Conservation (phyloP, 2,329 filamentous ascomycete genomes). For the Penicillium sclerotigenum region DNA sequence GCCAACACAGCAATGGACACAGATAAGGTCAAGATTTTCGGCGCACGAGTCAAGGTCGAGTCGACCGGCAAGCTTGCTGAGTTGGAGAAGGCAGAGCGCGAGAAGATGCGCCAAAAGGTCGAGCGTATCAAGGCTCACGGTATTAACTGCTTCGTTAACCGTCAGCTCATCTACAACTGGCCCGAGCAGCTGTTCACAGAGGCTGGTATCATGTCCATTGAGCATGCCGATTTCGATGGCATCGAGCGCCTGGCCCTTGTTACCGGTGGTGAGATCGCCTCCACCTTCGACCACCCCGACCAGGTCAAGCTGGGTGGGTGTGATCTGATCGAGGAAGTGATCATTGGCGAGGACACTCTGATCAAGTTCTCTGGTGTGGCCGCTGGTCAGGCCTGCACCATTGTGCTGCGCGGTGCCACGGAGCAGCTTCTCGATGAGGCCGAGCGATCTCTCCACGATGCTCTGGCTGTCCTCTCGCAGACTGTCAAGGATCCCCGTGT, state of each 20-base stretch:
- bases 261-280: conserved; percentile 94
- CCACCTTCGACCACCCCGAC: conserved; percentile 96
- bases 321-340: conserved; percentile 94
- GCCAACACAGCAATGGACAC: conserved; percentile 99
- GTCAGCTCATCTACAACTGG: conserved; percentile 99
- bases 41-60: conserved; percentile 91
- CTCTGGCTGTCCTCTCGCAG: conserved; percentile 91
- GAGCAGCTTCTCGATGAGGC: conserved; percentile 97
- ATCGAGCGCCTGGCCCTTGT: conserved; percentile 93
- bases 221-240: conserved; percentile 98
- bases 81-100: conserved; percentile 93
- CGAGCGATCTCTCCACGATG: conserved; percentile 92
- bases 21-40: conserved; percentile 99
- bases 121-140: conserved; percentile 98
- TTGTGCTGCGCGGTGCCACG: conserved; percentile 92
- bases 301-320: conserved; percentile 94
- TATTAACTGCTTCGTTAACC: conserved; percentile 99
- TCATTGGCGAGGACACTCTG: conserved; percentile 95
- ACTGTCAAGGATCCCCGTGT: conserved; percentile 92
- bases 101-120: conserved; percentile 99
- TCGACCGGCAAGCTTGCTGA: conserved; percentile 97
- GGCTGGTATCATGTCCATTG: conserved; percentile 95
- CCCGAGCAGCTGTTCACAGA: conserved; percentile 98
- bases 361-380: conserved; percentile 97
- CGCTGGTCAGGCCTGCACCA: conserved; percentile 90